Conservation (phyloP, 2,329 filamentous ascomycete species). For the Penicillium sp. region DNA sequence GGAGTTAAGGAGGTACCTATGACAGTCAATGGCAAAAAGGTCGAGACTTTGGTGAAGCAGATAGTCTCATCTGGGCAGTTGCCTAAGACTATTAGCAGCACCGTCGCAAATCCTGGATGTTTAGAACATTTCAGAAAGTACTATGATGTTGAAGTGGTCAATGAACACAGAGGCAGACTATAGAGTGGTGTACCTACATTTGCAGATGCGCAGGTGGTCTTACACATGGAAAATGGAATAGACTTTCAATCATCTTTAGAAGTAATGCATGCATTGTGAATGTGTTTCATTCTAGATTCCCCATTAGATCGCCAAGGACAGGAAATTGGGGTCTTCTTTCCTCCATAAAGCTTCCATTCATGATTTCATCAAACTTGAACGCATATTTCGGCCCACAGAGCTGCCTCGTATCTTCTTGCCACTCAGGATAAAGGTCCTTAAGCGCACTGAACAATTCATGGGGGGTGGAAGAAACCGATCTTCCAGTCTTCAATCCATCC, state of each 20-base stretch:
- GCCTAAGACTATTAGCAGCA: slow-evolving; percentile 14
- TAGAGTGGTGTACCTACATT: background rate
- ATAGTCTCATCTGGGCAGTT: slow-evolving; percentile 11
- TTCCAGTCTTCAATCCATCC: background rate
- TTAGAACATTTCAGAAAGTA: slow-evolving; percentile 15
- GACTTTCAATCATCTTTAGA: background rate
- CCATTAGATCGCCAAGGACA: background rate
- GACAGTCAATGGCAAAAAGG: slow-evolving; percentile 19
- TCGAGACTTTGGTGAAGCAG: slow-evolving; percentile 15
- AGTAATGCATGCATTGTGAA: background rate
- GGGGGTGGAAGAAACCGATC: too few relatives aligned
- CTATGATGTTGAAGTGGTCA: slow-evolving; percentile 8
- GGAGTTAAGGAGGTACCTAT: slow-evolving; percentile 15
- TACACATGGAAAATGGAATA: background rate
- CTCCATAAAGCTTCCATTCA: background rate
- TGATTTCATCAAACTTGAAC: background rate
- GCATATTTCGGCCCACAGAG: background rate
- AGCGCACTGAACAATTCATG: too few relatives aligned
- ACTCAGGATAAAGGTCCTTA: background rate
- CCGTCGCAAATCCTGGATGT: slow-evolving; percentile 13
- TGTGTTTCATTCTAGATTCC: background rate
- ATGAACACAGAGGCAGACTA: slow-evolving; percentile 6
- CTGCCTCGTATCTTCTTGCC: background rate
- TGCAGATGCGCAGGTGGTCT: background rate
- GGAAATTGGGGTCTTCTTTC: background rate